These are phyloP conservation scores for Starmerella sp. DNA, from an alignment of 805 yeast genomes.

Conservation along the genomic window DNA sequence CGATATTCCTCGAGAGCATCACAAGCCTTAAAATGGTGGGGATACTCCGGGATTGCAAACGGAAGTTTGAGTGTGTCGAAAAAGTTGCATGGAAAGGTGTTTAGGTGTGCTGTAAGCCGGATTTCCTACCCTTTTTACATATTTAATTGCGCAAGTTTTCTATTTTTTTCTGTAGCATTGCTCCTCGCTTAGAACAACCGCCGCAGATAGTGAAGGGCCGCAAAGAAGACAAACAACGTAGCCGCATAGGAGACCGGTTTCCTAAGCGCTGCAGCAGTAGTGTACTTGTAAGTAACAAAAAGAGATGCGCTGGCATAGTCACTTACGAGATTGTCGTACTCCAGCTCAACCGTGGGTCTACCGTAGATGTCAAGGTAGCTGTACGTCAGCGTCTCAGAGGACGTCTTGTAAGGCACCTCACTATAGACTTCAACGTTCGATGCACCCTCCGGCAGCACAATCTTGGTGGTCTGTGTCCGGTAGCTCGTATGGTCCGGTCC, in stretches of 20 bases:
- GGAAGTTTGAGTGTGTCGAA: constrained; percentile 56
- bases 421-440: constrained; percentile 41
- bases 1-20: constrained; percentile 67
- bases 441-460: constrained; percentile 87
- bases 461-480: constrained; percentile 44
- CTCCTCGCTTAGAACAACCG: not conserved
- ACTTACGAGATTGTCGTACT: constrained; percentile 53
- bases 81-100: constrained; percentile 62
- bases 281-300: constrained; percentile 51
- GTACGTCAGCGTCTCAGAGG: constrained; percentile 22
- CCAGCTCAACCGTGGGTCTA: constrained; percentile 59
- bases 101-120: constrained; percentile 21
- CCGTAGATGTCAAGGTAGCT: constrained; percentile 60
- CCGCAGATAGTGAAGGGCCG: constrained; percentile 22
- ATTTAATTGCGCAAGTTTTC: not conserved
- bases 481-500: constrained; percentile 57
- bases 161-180: not conserved
- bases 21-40: constrained; percentile 64
- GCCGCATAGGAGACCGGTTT: constrained; percentile 43
- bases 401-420: constrained; percentile 29
- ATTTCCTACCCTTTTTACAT: not conserved
- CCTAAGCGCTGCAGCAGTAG: constrained; percentile 40
- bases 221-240: constrained; percentile 49
- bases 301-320: constrained; percentile 49
- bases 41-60: constrained; percentile 45